Conservation (phyloP, 345 rosid genomes). For the Arabis alpina region DNA sequence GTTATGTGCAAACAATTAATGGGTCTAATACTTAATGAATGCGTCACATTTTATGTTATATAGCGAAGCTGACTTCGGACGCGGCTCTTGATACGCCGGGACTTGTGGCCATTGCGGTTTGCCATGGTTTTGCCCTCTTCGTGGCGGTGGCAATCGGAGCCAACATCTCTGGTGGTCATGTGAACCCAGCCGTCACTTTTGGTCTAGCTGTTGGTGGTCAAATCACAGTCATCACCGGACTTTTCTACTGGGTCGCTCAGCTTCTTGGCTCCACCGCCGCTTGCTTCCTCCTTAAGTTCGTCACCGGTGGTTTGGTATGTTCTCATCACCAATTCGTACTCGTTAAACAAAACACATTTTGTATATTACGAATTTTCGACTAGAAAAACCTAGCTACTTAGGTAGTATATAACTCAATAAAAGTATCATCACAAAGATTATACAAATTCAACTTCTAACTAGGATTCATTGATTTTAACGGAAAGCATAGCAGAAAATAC, state of each 20-base stretch:
- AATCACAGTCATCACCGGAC: constrained; percentile 83
- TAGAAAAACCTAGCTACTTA: neutral
- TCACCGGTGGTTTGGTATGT: constrained; percentile 88
- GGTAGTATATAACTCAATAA: neutral
- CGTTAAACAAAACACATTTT: neutral
- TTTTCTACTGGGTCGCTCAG: constrained; percentile 94
- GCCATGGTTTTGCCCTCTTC: constrained; percentile 91
- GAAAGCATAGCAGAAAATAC: no score
- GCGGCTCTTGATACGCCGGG: constrained; percentile 90
- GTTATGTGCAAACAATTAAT: neutral
- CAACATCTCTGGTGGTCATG: constrained; percentile 96
- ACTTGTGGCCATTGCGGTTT: constrained; percentile 79
- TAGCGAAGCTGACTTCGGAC: constrained; percentile 75
- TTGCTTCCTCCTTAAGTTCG: constrained; percentile 71
- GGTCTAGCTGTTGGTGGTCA: constrained; percentile 95
- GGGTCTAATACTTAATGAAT: constrained; percentile 9
- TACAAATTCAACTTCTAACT: no score
- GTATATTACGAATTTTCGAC: neutral
- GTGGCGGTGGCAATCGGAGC: constrained; percentile 90
- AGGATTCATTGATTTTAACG: no score
- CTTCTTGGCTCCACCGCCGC: constrained; percentile 89
- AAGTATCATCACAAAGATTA: no score
- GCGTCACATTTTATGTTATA: constrained; percentile 28
- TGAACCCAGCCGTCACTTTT: constrained; percentile 92
- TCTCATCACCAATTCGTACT: constrained; percentile 11